Conservation (phyloP, 208 protist species). For the Trypanosoma platydactyli region DNA sequence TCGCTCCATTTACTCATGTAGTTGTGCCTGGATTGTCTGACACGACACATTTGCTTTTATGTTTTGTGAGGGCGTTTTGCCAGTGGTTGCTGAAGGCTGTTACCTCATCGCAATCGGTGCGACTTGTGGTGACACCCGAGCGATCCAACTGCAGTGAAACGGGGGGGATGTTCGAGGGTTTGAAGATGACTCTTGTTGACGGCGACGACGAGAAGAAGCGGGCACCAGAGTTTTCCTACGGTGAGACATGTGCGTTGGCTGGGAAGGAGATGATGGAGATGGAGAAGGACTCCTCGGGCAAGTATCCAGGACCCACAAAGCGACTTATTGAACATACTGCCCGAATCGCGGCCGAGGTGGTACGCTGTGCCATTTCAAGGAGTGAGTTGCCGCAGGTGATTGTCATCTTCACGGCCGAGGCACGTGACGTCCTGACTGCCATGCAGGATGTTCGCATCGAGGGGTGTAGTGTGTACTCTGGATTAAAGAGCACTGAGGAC, state of each 20-base stretch:
- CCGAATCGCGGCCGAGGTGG: slow-evolving; percentile 46
- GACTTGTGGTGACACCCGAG: slow-evolving; percentile 36
- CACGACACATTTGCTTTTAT: slow-evolving; percentile 63
- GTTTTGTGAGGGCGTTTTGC: slow-evolving; percentile 26
- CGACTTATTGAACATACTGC: slow-evolving; percentile 62
- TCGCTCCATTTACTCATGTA: slow-evolving; percentile 84
- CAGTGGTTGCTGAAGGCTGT: slow-evolving; percentile 34
- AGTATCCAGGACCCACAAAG: slow-evolving; percentile 57
- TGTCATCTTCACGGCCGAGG: slow-evolving; percentile 70
- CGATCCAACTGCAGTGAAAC: slow-evolving; percentile 19
- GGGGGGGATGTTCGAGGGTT: slow-evolving; percentile 42
- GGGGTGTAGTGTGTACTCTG: slow-evolving; percentile 58
- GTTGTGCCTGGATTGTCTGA: slow-evolving; percentile 63
- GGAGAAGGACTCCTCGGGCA: slow-evolving; percentile 51
- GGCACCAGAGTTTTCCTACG: slow-evolving; percentile 65
- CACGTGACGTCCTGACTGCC: slow-evolving; percentile 51
- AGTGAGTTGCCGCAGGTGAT: slow-evolving; percentile 50
- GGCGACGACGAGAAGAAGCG: slow-evolving; percentile 2
- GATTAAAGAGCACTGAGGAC: slow-evolving; percentile 41
- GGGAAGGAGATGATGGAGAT: slow-evolving; percentile 75
- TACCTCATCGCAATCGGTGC: slow-evolving; percentile 46
- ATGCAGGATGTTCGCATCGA: slow-evolving; percentile 44
- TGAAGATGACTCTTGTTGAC: slow-evolving; percentile 34
- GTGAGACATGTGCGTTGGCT: slow-evolving; percentile 71
- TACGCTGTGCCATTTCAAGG: slow-evolving; percentile 38